phyloP scores from a whole-genome alignment of 139 green algal species.

The Chlorella vulgaris region DNA sequence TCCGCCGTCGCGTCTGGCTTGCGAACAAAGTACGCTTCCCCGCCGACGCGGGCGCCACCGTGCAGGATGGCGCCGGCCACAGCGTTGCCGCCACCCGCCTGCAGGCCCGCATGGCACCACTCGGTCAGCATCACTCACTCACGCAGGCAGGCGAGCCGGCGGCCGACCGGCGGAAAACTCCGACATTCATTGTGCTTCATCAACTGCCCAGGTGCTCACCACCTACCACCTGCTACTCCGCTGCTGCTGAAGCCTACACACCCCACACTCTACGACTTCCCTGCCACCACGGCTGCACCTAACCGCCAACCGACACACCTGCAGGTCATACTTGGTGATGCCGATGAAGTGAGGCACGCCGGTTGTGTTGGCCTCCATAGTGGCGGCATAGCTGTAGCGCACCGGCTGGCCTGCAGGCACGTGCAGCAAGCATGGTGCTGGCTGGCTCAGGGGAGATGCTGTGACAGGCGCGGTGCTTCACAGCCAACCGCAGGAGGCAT shows the following conservation, averaged over 20 bases:
- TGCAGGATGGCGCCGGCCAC: conserved; percentile 50
- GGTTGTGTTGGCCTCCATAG: conserved; percentile 17
- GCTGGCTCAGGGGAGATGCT: not conserved
- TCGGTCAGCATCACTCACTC: no score
- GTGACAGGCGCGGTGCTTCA: not conserved
- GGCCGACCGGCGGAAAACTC: no score
- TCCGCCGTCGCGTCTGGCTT: conserved; percentile 46
- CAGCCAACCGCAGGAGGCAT: not conserved
- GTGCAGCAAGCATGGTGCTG: not conserved
- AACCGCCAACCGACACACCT: no score
- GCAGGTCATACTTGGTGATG: conserved; percentile 76
- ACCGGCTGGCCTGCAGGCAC: conserved; percentile 38
- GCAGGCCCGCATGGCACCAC: no score
- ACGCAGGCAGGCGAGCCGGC: no score
- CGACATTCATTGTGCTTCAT: no score
- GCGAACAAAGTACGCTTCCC: conserved; percentile 78
- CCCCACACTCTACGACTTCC: not conserved
- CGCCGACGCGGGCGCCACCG: conserved; percentile 51
- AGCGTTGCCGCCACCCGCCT: conserved; percentile 4
- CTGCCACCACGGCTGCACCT: no score
- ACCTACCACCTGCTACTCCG: no score
- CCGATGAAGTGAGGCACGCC: conserved; percentile 50
- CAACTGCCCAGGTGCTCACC: no score
- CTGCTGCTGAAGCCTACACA: no score
- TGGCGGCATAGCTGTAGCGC: conserved; percentile 40